Conservation (phyloP, 176 grass and related monocot species). For the Triticum aestivum region DNA sequence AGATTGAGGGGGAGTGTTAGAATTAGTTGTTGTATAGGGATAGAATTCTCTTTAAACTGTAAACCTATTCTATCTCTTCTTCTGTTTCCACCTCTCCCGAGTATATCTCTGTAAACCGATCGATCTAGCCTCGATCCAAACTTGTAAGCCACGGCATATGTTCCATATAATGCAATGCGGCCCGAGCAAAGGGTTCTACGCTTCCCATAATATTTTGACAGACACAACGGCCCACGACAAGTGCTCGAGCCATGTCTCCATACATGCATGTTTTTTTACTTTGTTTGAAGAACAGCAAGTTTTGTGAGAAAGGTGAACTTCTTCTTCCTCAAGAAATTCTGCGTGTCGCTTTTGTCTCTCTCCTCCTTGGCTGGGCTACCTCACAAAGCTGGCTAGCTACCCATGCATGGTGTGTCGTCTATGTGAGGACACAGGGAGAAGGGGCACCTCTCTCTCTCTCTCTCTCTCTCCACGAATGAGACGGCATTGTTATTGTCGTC, state of each 20-base stretch:
- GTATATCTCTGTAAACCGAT: too few relatives aligned
- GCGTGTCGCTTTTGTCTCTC: background rate
- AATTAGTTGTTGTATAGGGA: too few relatives aligned
- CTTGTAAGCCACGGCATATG: too few relatives aligned
- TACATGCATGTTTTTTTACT: background rate
- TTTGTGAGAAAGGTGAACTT: background rate
- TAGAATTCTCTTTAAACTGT: too few relatives aligned
- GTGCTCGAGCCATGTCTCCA: background rate
- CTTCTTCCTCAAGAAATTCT: constrained; percentile 2
- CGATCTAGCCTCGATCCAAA: too few relatives aligned
- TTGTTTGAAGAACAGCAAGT: background rate
- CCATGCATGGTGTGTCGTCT: background rate
- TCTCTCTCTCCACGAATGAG: background rate
- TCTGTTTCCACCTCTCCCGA: too few relatives aligned
- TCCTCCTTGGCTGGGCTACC: background rate
- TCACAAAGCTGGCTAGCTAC: background rate
- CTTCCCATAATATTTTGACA: too few relatives aligned
- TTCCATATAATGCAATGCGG: too few relatives aligned
- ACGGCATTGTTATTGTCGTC: background rate
- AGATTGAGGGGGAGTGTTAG: too few relatives aligned
- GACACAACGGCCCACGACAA: background rate
- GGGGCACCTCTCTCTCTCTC: background rate
- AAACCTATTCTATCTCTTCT: too few relatives aligned
- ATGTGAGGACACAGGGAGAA: too few relatives aligned
- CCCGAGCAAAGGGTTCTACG: too few relatives aligned